phyloP scores from a whole-genome alignment of 2,329 filamentous ascomycete genomes.

The Didymella segeticola region DNA sequence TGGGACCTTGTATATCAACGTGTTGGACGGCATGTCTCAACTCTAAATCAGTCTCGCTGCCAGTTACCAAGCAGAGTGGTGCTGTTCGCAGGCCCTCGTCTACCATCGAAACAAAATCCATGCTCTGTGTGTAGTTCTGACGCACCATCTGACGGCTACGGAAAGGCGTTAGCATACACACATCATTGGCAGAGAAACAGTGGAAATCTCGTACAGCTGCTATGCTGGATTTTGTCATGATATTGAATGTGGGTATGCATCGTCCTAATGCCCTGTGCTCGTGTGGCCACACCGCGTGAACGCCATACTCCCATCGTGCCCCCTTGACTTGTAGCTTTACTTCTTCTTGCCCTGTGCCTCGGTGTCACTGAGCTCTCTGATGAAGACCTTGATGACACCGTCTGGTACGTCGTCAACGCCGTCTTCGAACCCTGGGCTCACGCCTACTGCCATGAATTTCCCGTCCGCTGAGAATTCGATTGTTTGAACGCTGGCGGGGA shows the following conservation, averaged over 20 bases:
- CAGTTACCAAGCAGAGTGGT: no score
- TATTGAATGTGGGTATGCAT: slow-evolving; percentile 4
- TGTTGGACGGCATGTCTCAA: no score
- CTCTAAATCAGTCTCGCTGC: no score
- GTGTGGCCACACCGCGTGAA: background rate
- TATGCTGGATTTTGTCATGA: background rate
- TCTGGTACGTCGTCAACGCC: slow-evolving; percentile 83
- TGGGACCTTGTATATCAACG: no score
- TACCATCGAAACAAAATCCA: no score
- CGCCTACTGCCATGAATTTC: slow-evolving; percentile 76
- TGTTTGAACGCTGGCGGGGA: slow-evolving; percentile 77
- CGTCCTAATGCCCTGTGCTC: background rate
- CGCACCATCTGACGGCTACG: no score
- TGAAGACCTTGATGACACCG: slow-evolving; percentile 73
- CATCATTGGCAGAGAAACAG: no score
- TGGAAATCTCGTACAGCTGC: no score
- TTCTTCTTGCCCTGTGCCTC: slow-evolving; percentile 89
- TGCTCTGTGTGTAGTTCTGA: no score
- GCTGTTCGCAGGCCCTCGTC: no score
- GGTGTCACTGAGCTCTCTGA: slow-evolving; percentile 83
- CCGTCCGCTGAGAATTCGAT: slow-evolving; percentile 80
- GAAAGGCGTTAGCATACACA: no score
- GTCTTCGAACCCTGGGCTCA: slow-evolving; percentile 88
- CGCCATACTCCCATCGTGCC: slow-evolving; percentile 17
- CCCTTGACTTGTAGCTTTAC: slow-evolving; percentile 27